phyloP scores from a whole-genome alignment of 495 filamentous ascomycete species.

The Penicillium paradoxum region DNA sequence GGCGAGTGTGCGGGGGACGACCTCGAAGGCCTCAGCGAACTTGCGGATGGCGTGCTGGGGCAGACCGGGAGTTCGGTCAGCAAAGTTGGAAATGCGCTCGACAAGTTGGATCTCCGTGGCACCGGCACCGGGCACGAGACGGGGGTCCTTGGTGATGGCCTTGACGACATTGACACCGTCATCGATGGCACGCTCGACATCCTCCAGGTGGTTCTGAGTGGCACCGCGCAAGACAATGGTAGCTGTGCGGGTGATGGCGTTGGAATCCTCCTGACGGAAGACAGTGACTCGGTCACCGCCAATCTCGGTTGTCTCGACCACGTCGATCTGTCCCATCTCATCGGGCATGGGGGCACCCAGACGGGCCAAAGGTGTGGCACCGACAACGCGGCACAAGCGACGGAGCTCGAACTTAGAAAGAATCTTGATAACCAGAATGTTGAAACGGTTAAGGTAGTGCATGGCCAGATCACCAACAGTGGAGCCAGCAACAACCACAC shows the following conservation, averaged over 20 bases:
- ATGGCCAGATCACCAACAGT: conserved; percentile 92
- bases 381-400: conserved; percentile 90
- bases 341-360: conserved; percentile 98
- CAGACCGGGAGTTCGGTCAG: conserved; percentile 85
- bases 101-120: conserved; percentile 95
- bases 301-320: conserved; percentile 97
- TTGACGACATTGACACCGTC: conserved; percentile 99
- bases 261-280: conserved; percentile 92
- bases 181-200: conserved; percentile 94
- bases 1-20: conserved; percentile 87
- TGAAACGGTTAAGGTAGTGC: conserved; percentile 96
- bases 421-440: conserved; percentile 94
- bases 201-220: conserved; percentile 96
- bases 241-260: conserved; percentile 84
- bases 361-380: conserved; percentile 89
- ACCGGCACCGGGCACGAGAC: conserved; percentile 89
- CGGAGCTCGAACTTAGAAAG: conserved; percentile 97
- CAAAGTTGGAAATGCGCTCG: conserved; percentile 81
- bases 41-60: conserved; percentile 95
- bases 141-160: conserved; percentile 88
- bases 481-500: conserved; percentile 85
- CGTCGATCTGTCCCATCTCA: conserved; percentile 92
- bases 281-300: conserved; percentile 98
- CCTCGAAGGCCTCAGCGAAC: conserved; percentile 96
- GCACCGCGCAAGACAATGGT: conserved; percentile 94